Evolutionary conservation across 345 rosid species (phyloP).

Genomic region (Rhodamnia rubescens): DNA sequence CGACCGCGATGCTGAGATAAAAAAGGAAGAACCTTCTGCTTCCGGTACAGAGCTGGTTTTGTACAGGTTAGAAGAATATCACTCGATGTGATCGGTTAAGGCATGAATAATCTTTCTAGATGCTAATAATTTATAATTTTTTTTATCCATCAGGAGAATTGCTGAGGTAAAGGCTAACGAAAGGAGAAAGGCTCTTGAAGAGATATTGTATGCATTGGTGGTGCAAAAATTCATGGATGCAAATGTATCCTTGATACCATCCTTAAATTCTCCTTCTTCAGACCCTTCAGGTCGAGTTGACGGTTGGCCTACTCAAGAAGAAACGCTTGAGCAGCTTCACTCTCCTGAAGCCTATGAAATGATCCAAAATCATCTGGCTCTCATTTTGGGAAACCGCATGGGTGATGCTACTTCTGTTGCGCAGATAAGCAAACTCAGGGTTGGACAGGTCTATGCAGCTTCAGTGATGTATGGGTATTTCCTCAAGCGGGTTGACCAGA

Average conservation of each 20-base stretch:
- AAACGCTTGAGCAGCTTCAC: conserved; percentile 65
- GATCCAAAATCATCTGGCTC: conserved; percentile 88
- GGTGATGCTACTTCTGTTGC: conserved; percentile 50
- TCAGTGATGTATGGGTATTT: conserved; percentile 97
- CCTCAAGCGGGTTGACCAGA: conserved; percentile 81
- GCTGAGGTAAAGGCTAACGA: conserved; percentile 94
- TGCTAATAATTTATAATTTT: not conserved
- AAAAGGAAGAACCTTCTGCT: conserved; percentile 52
- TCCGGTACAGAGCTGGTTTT: conserved; percentile 71
- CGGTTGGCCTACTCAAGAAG: conserved; percentile 56
- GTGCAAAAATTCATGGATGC: conserved; percentile 96
- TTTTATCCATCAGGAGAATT: conserved; percentile 51
- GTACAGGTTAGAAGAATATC: conserved; percentile 44
- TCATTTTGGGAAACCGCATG: conserved; percentile 64
- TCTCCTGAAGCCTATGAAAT: conserved; percentile 86
- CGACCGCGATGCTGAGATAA: conserved; percentile 59
- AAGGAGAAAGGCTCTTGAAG: conserved; percentile 67
- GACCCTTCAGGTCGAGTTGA: conserved; percentile 57
- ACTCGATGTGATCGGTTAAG: not conserved
- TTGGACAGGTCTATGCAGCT: conserved; percentile 99
- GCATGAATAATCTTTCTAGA: not conserved
- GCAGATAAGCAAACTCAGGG: conserved; percentile 76
- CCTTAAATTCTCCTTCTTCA: conserved; percentile 35
- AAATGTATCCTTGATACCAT: conserved; percentile 61
- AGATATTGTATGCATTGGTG: conserved; percentile 78